phyloP scores from a whole-genome alignment of 1,139 yeast genomes.

The Suhomyces terraborum region DNA sequence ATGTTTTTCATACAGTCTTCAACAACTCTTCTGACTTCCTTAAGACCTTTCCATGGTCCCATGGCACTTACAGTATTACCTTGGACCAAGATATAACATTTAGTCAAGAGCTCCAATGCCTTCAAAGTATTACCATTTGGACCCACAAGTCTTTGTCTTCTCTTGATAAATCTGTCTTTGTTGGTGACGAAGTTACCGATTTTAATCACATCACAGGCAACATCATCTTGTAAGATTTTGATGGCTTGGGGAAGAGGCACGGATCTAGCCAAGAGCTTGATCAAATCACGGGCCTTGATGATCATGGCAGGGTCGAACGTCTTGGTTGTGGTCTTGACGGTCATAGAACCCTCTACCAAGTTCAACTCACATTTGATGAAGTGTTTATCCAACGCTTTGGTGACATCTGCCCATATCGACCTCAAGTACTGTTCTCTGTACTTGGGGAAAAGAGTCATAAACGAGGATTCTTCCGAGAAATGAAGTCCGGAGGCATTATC shows the following conservation, averaged over 20 bases:
- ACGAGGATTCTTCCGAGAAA: constrained; percentile 91
- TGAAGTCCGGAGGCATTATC: constrained; percentile 85
- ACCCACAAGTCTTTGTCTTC: constrained; percentile 95
- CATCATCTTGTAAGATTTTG: constrained; percentile 85
- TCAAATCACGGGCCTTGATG: constrained; percentile 90
- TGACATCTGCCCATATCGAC: constrained; percentile 92
- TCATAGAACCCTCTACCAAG: constrained; percentile 96
- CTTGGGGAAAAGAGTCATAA: constrained; percentile 94
- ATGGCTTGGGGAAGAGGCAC: constrained; percentile 98
- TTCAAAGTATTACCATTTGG: constrained; percentile 96
- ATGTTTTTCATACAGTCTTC: constrained; percentile 97
- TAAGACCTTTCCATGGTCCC: constrained; percentile 95
- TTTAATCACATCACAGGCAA: constrained; percentile 95
- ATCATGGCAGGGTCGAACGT: constrained; percentile 95
- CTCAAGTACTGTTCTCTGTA: constrained; percentile 90
- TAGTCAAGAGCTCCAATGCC: constrained; percentile 89
- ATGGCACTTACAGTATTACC: constrained; percentile 96
- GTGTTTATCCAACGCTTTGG: constrained; percentile 70
- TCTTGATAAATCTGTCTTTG: constrained; percentile 90
- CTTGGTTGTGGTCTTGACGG: constrained; percentile 92
- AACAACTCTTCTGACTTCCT: constrained; percentile 89
- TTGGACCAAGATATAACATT: constrained; percentile 92
- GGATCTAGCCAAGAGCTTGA: constrained; percentile 89
- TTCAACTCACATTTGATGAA: constrained; percentile 81
- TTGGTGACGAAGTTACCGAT: constrained; percentile 87